A percentile compares a stretch with the other conserved stretches of the same genome.
Conservation (phyloP, 1,284 basidiomycete species). For the Cystobasidium slooffiae region DNA sequence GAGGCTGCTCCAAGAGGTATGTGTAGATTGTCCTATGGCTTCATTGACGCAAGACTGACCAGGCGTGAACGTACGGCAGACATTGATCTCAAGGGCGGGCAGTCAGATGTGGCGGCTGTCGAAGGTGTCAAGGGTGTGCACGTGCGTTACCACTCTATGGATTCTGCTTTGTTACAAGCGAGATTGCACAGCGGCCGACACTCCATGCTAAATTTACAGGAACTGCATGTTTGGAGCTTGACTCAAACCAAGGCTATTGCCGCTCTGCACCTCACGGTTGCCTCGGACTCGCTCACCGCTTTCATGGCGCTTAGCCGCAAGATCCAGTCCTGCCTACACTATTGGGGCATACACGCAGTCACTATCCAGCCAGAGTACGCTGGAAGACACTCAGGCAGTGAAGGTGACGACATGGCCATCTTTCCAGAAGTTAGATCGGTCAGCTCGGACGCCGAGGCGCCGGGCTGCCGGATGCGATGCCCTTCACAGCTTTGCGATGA, state of each 20-base stretch:
- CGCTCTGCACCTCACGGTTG: conserved; percentile 12
- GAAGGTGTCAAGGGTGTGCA: conserved; percentile 22
- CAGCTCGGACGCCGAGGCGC: conserved; percentile 2
- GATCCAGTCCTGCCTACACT: conserved; percentile 24
- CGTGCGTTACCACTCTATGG: conserved; percentile 3
- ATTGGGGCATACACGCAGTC: conserved; percentile 24
- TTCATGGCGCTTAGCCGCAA: conserved; percentile 22
- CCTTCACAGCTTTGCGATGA: conserved; percentile 16
- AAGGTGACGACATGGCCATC: background rate
- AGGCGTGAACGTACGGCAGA: conserved; percentile 4
- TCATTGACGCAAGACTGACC: background rate
- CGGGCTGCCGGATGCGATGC: conserved; percentile 1
- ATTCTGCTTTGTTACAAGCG: conserved; percentile 8
- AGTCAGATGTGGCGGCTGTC: conserved; percentile 28
- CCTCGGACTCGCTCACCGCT: conserved; percentile 16
- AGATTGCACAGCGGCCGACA: background rate
- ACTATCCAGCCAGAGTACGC: conserved; percentile 30
- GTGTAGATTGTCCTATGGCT: conserved; percentile 1
- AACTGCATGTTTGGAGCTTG: conserved; percentile 25
- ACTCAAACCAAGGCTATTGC: conserved; percentile 26
- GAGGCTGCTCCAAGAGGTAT: conserved; percentile 27
- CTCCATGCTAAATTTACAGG: conserved; percentile 1
- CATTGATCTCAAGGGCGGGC: conserved; percentile 32
- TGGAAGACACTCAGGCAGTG: background rate
- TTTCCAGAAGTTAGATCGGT: background rate